Base-by-base conservation (phyloP, 352 stramenopile species). In the Globisporangium emineosum region DNA sequence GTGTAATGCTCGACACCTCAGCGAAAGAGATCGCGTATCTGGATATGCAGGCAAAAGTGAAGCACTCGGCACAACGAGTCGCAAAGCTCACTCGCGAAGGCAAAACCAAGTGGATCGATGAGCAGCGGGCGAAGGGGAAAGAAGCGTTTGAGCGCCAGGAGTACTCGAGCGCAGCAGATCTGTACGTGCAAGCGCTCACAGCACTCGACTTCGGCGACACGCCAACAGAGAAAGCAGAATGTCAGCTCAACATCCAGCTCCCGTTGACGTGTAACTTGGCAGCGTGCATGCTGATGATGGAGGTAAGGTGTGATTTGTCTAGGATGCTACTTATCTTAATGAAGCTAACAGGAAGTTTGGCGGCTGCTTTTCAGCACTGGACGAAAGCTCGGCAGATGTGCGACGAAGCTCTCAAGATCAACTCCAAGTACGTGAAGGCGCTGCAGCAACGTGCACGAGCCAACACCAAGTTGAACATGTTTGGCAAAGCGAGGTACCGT, bases 261-360 rank as follows among this genome's bases (percentile, higher is more conserved):
- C 83, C 80, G 21, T 64, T 93, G 8, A 91, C 86, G 7, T 95
- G 86, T 65, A 93, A 95, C 62, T 64, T 95, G 40, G 78, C 73
- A 23, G 81, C 86, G 25, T 92, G 84, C 33, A 81, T 93, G 73
- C 61, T 93, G 4, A 88, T 89, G 78, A 50, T 85, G 55, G 73
- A 90, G 78, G 78, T 86, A 53, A 57, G 19, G 15, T 25, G 2
- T 23, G n/a, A n/a, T n/a, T n/a, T n/a, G n/a, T n/a, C n/a, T n/a
- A n/a, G n/a, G n/a, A n/a, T n/a, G 29, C 29, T 32, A 5, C 29
- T 6, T 32, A 5, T 5, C 5, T 2, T 32, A 32, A 40, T 15
- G 10, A 40, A 40, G 10, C 9, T 40, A 40, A 40, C 27, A 43
- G 23, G 13, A 53, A 45, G 19, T 56, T 4, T 23, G 53, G 29